Base-by-base conservation (phyloP, 164 flowering plant species). In the Paratinospora sagittata region DNA sequence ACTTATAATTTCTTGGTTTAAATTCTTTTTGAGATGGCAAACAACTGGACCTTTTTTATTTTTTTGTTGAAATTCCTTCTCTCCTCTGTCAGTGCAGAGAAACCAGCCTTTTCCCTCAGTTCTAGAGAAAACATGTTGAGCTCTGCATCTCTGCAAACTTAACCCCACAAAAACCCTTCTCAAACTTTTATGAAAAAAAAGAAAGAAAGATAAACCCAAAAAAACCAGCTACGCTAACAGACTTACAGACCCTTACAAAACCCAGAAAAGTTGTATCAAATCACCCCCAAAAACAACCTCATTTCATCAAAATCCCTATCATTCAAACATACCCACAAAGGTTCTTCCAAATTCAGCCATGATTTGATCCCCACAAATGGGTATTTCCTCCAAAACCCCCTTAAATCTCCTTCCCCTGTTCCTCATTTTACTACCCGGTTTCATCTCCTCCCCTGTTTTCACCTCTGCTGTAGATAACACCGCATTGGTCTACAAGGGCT, bases 401-500 rank as follows among this genome's bases (percentile, higher is more conserved):
- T 33, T 57, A 33, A 64, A 23, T 71, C 8, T 27, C 78, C 63
- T 70, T n/a, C n/a, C n/a, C 47, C 68, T 69, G 17, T 23, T 83
- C 10, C n/a, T 45, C 6, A 5, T 81, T 45, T 23, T 81, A 66
- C 43, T 73, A 5, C 37, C 65, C 43, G 34, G 39, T 70, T 73
- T 77, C 70, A 66, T 69, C 36, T 71, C 70, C 47, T 27, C 68
- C 70, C 70, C 80, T 73, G 37, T 64, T 43, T 75, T 81, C 68
- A 73, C 80, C 72, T 78, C 88, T 68, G 89, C 78, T 62, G 26
- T 83, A 5, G 93, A 86, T 64, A 73, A 72, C 82, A 70, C 79
- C 13, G 70, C 75, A 27, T 68, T 94, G 52, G 90, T 92, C 47
- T 94, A 89, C 92, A 92, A 88, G 74, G 97, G 97, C 9, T 94